Evolutionary conservation across 768 basidiomycete genomes (phyloP).

Genomic region (Mycena chlorophos): DNA sequence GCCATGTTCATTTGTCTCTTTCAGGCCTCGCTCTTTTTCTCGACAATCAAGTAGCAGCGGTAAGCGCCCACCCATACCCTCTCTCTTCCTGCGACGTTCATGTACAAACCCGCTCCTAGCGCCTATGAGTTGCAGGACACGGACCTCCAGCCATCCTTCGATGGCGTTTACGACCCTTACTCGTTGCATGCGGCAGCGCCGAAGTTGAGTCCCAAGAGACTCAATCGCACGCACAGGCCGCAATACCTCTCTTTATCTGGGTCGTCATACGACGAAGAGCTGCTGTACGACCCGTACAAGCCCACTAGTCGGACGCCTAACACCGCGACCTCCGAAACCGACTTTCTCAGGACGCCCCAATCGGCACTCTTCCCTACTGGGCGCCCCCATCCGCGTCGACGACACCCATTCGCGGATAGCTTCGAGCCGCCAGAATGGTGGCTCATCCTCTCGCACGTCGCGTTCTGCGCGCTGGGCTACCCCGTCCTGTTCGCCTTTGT

Average conservation of each 20-base stretch:
- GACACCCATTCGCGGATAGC: conserved; percentile 30
- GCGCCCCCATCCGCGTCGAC: conserved; percentile 16
- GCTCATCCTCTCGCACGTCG: conserved; percentile 30
- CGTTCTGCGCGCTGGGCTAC: conserved; percentile 34
- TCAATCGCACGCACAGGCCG: background rate
- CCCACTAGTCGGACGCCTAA: background rate
- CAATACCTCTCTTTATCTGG: conserved; percentile 1
- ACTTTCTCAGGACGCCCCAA: conserved; percentile 12
- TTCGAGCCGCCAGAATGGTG: conserved; percentile 39
- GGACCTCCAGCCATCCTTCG: background rate
- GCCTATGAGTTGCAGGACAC: no score
- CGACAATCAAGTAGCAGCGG: no score
- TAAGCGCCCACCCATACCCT: no score
- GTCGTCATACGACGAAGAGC: conserved; percentile 4
- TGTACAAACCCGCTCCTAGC: no score
- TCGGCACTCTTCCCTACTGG: conserved; percentile 16
- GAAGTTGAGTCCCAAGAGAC: conserved; percentile 8
- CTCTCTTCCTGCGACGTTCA: no score
- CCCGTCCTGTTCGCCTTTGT: conserved; percentile 35
- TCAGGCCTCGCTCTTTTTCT: background rate
- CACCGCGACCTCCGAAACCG: conserved; percentile 3
- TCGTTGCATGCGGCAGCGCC: conserved; percentile 1
- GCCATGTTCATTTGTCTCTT: background rate
- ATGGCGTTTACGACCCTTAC: conserved; percentile 13
- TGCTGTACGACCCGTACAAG: conserved; percentile 1